Evolutionary conservation across 2,329 filamentous ascomycete genomes (phyloP).

Genomic region (Alternaria angustiovoidea): DNA sequence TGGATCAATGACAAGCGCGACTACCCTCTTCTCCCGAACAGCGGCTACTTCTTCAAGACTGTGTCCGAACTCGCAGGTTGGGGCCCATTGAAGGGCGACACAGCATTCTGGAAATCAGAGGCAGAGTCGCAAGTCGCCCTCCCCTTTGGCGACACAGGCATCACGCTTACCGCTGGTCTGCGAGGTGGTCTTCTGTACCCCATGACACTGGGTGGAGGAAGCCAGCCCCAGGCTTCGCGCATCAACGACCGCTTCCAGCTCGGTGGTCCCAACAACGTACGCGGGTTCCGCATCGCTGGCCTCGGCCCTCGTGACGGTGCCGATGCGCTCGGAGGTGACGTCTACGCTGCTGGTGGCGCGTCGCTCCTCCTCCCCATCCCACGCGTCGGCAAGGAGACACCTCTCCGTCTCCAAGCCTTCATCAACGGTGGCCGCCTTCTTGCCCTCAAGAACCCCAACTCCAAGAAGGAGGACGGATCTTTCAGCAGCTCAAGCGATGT

Average conservation of each 20-base stretch:
- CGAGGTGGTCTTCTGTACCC: constrained; percentile 86
- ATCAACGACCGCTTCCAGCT: constrained; percentile 96
- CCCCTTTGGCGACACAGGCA: constrained; percentile 76
- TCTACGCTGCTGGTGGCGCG: constrained; percentile 88
- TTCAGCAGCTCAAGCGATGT: constrained; percentile 61
- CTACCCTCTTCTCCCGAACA: constrained; percentile 81
- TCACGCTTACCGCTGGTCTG: constrained; percentile 83
- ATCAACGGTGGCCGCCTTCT: constrained; percentile 88
- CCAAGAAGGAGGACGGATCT: constrained; percentile 50
- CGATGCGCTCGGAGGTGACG: constrained; percentile 88
- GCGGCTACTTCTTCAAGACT: constrained; percentile 81
- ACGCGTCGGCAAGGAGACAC: constrained; percentile 79
- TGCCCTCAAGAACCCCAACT: constrained; percentile 68
- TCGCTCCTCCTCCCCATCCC: constrained; percentile 88
- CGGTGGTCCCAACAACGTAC: constrained; percentile 91
- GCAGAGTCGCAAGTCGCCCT: constrained; percentile 80
- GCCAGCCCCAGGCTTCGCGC: constrained; percentile 71
- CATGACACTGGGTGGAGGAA: constrained; percentile 68
- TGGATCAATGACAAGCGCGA: constrained; percentile 84
- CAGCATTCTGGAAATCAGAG: constrained; percentile 94
- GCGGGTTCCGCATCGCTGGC: constrained; percentile 89
- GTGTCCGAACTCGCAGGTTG: constrained; percentile 85
- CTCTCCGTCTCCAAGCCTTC: constrained; percentile 87
- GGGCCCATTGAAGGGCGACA: constrained; percentile 84
- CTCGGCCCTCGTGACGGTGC: constrained; percentile 85